phyloP scores from a whole-genome alignment of 768 basidiomycete genomes.

The Phallus indusiatus region DNA sequence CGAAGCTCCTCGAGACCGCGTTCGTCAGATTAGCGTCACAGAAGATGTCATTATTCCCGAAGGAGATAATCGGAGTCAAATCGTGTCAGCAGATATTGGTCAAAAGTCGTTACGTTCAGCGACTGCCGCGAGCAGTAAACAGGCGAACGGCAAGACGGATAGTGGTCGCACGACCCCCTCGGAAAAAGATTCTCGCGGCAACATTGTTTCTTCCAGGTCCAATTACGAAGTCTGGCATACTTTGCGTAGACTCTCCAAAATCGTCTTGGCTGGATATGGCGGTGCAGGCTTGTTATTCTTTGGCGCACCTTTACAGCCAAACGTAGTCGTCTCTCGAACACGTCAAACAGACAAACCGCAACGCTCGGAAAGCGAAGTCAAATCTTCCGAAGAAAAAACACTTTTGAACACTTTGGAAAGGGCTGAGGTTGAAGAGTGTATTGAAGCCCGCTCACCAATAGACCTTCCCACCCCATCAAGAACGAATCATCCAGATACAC shows the following conservation, averaged over 20 bases:
- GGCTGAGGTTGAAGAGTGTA: conserved; percentile 45
- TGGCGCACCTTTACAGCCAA: conserved; percentile 39
- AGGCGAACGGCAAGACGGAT: conserved; percentile 5
- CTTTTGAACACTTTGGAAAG: conserved; percentile 60
- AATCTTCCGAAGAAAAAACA: conserved; percentile 46
- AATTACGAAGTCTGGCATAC: conserved; percentile 53
- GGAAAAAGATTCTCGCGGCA: not conserved
- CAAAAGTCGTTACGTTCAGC: conserved; percentile 23
- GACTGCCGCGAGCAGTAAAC: not conserved
- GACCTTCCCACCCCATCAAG: too few species aligned
- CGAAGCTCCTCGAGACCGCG: conserved; percentile 16
- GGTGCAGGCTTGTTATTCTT: conserved; percentile 77
- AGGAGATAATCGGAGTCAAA: conserved; percentile 49
- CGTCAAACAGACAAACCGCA: conserved; percentile 20
- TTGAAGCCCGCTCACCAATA: not conserved
- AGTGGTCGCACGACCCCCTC: not conserved
- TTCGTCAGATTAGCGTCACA: conserved; percentile 56
- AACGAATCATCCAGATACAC: too few species aligned
- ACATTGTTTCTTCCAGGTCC: conserved; percentile 15
- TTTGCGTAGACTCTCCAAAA: conserved; percentile 70
- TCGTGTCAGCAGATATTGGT: conserved; percentile 78
- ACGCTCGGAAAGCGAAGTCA: conserved; percentile 8
- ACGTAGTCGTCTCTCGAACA: conserved; percentile 13
- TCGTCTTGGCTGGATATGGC: conserved; percentile 79
- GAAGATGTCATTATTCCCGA: conserved; percentile 58